A percentile compares a stretch with the other conserved stretches of the same genome.
Conservation (phyloP, 805 yeast genomes). For the Teunomyces cretensis region DNA sequence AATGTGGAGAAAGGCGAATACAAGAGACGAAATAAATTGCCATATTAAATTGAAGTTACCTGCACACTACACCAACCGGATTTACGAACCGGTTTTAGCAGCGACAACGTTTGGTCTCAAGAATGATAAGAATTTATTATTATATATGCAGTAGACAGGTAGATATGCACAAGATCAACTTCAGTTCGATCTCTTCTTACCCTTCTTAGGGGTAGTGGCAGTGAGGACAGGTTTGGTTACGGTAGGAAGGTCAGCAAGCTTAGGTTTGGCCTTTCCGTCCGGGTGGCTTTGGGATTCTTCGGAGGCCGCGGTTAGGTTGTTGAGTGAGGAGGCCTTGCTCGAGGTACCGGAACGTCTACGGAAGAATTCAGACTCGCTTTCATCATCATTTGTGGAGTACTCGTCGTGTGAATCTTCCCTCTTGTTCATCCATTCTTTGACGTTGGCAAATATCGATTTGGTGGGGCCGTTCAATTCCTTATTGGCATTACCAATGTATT, state of each 20-base stretch:
- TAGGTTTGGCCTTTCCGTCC: background rate
- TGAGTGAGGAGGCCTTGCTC: background rate
- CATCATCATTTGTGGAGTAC: constrained; percentile 23
- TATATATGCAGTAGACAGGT: background rate
- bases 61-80: too few species aligned
- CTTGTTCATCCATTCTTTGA: constrained; percentile 40
- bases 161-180: background rate
- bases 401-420: constrained; percentile 35
- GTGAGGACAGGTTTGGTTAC: constrained; percentile 2
- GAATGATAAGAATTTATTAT: background rate
- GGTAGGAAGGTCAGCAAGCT: background rate
- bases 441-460: constrained; percentile 38
- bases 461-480: constrained; percentile 31
- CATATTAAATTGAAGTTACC: background rate
- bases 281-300: background rate
- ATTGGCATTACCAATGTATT: constrained; percentile 57
- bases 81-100: background rate
- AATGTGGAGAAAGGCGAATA: background rate
- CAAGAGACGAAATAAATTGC: too few species aligned
- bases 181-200: background rate
- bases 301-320: background rate
- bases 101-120: background rate
- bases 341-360: background rate
- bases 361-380: constrained; percentile 5
- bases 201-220: background rate